A percentile compares a stretch with the other conserved stretches of the same genome.
These are phyloP conservation scores for Penicillium parvum DNA, from an alignment of 495 filamentous ascomycete genomes.

Conservation along the genomic window DNA sequence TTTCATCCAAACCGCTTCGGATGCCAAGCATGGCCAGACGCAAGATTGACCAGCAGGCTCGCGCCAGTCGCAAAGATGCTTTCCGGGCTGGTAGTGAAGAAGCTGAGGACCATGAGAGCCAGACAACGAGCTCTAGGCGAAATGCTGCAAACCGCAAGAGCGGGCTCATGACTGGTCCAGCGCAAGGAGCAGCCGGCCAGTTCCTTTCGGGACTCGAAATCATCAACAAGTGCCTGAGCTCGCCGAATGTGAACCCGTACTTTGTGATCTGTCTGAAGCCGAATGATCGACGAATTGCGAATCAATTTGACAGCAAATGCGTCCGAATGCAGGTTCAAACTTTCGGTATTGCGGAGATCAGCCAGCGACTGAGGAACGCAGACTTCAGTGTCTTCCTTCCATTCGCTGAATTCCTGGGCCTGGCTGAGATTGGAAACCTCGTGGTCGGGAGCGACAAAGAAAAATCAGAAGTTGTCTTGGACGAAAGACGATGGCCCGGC, in stretches of 20 bases:
- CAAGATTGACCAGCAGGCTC: slow-evolving; percentile 51
- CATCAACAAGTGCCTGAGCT: slow-evolving; percentile 76
- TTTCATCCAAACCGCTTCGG: slow-evolving; percentile 88
- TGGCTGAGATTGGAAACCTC: slow-evolving; percentile 75
- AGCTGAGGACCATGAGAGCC: slow-evolving; percentile 49
- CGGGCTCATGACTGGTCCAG: slow-evolving; percentile 40
- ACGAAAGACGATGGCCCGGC: slow-evolving; percentile 82
- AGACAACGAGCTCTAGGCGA: slow-evolving; percentile 37
- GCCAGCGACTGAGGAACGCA: slow-evolving; percentile 82
- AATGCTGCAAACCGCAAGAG: slow-evolving; percentile 34
- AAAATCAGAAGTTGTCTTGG: slow-evolving; percentile 83
- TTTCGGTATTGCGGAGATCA: slow-evolving; percentile 95
- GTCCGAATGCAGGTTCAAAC: slow-evolving; percentile 92
- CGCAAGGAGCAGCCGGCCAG: slow-evolving; percentile 87
- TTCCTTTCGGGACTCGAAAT: slow-evolving; percentile 87
- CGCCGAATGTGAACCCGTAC: slow-evolving; percentile 81
- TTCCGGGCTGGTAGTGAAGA: slow-evolving; percentile 45
- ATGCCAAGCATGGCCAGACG: slow-evolving; percentile 88
- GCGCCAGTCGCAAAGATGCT: slow-evolving; percentile 22
- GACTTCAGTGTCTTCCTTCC: slow-evolving; percentile 96
- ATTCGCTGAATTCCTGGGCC: slow-evolving; percentile 89
- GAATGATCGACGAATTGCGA: slow-evolving; percentile 94
- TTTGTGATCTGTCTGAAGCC: slow-evolving; percentile 97
- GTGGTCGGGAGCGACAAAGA: slow-evolving; percentile 90
- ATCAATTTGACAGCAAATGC: slow-evolving; percentile 98